These are phyloP conservation scores for Gardenia jasminoides DNA, from an alignment of 257 asterid genomes.

Conservation along the genomic window DNA sequence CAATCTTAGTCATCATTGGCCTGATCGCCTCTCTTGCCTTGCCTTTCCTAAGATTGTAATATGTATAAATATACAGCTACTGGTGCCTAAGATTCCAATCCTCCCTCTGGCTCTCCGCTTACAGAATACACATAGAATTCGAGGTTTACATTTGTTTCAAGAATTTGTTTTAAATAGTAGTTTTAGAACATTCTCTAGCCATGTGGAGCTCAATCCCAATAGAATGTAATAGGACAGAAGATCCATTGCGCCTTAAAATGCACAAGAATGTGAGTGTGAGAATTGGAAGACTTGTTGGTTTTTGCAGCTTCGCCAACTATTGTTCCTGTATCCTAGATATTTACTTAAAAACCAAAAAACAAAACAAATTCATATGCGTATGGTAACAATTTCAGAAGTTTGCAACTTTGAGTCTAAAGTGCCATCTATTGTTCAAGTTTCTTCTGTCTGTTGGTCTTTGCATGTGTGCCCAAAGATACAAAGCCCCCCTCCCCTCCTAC, in stretches of 20 bases:
- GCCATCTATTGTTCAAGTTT: neutral
- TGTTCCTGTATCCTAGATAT: too few species aligned
- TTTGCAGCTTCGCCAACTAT: neutral
- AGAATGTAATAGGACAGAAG: too few species aligned
- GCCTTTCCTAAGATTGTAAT: neutral
- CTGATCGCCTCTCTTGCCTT: neutral
- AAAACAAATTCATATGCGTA: too few species aligned
- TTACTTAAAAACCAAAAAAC: too few species aligned
- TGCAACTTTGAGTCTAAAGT: neutral
- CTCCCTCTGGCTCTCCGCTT: neutral
- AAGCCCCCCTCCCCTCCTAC: too few species aligned
- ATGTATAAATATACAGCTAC: neutral
- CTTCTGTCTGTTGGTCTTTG: neutral
- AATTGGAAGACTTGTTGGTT: neutral
- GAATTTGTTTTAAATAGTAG: too few species aligned
- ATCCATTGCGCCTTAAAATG: neutral
- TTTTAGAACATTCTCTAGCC: too few species aligned
- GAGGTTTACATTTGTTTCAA: neutral
- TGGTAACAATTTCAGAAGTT: neutral
- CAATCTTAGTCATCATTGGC: neutral
- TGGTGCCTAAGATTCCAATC: neutral
- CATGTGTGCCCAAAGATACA: neutral
- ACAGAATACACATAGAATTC: neutral
- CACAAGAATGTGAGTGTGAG: neutral
- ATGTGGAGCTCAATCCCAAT: too few species aligned